A percentile compares a stretch with the other conserved stretches of the same genome.
phyloP scores from a whole-genome alignment of 495 filamentous ascomycete species.

The Penicillium roqueforti region DNA sequence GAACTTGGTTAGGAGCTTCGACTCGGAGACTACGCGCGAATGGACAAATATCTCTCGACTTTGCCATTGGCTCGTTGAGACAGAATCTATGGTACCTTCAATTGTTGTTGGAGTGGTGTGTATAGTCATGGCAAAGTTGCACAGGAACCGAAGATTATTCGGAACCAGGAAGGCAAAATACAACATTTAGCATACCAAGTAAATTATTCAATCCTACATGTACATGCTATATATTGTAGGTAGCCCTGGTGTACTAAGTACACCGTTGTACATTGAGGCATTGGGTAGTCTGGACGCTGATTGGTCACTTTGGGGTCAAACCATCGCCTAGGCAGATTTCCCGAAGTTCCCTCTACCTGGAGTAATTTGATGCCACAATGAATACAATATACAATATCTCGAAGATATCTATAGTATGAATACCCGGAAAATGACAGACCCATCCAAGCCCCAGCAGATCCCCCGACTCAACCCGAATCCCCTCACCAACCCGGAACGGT shows the following conservation, averaged over 20 bases:
- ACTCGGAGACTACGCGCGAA: background rate
- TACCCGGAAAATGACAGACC: background rate
- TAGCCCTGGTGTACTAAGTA: background rate
- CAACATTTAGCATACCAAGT: too few relatives aligned
- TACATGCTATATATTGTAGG: background rate
- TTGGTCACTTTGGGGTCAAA: background rate
- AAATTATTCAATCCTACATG: background rate
- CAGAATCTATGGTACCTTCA: background rate
- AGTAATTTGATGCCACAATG: background rate
- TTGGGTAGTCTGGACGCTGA: background rate
- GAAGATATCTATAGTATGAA: background rate
- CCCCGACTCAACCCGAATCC: slow-evolving; percentile 23
- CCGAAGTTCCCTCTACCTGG: background rate
- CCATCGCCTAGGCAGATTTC: background rate
- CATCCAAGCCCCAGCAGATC: slow-evolving; percentile 17
- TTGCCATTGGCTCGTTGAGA: background rate
- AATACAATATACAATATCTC: background rate
- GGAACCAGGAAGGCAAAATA: too few relatives aligned
- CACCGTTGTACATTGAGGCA: background rate
- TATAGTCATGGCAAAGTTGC: background rate
- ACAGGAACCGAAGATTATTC: background rate
- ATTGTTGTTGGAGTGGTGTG: background rate
- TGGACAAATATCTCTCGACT: background rate
- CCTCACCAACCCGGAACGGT: slow-evolving; percentile 42
- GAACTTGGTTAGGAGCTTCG: too few relatives aligned